Percentiles rank a stretch among this genome's conserved stretches.
Evolutionary conservation across 1,284 basidiomycete genomes (phyloP).

Genomic region (Trametes hirsuta): DNA sequence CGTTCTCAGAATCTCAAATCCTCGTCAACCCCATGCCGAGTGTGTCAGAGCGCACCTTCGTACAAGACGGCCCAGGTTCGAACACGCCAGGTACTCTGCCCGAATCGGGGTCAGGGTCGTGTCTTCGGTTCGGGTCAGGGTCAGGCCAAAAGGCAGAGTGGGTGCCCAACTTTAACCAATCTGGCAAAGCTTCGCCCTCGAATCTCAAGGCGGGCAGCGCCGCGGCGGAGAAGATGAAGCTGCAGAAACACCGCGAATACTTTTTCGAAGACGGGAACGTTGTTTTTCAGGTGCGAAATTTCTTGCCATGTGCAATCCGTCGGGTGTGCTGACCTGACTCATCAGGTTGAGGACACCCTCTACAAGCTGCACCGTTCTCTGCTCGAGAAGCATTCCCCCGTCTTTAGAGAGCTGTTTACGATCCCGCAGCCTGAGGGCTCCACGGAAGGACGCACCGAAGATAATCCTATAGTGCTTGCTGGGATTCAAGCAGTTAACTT

Average conservation of each 20-base stretch:
- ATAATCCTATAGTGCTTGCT: constrained; percentile 21
- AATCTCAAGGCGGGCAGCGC: too few relatives aligned
- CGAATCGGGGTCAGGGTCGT: too few relatives aligned
- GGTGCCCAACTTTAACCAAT: neutral
- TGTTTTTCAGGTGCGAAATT: constrained; percentile 13
- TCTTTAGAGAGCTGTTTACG: constrained; percentile 23
- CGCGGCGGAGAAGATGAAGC: neutral
- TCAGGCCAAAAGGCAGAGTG: neutral
- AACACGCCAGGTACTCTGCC: too few relatives aligned
- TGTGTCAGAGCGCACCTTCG: neutral
- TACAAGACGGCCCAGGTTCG: too few relatives aligned
- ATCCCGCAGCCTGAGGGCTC: constrained; percentile 18
- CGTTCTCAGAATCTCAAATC: neutral
- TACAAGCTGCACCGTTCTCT: constrained; percentile 26
- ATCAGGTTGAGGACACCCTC: constrained; percentile 17
- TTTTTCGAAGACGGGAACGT: constrained; percentile 27
- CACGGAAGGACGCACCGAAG: constrained; percentile 17
- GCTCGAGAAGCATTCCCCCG: constrained; percentile 19
- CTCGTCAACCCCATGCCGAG: neutral
- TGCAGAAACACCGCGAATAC: constrained; percentile 12
- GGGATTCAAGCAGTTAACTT: constrained; percentile 19
- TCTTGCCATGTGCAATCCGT: neutral
- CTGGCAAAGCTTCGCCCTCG: neutral
- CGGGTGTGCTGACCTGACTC: neutral
- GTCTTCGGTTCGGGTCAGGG: neutral